Conservation (phyloP, 768 basidiomycete species). For the Amanita muscaria region DNA sequence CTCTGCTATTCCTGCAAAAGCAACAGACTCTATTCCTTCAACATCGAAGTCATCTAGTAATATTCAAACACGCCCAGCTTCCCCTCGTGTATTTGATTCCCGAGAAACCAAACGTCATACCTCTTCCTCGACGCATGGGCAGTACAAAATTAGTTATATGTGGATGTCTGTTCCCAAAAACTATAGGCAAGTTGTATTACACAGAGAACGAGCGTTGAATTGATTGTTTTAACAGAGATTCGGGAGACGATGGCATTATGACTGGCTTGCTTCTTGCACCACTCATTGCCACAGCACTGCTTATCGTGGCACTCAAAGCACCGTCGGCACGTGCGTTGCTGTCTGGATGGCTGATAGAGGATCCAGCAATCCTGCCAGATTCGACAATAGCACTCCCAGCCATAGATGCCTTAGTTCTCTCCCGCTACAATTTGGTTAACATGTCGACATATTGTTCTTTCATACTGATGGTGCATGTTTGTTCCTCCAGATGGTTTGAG, state of each 20-base stretch:
- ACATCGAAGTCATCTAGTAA: constrained; percentile 11
- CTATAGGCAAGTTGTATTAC: constrained; percentile 47
- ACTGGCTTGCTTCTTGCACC: constrained; percentile 82
- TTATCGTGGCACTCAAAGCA: constrained; percentile 35
- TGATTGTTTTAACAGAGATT: constrained; percentile 40
- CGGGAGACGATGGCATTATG: constrained; percentile 76
- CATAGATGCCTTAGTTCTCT: constrained; percentile 47
- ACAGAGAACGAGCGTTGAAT: neutral
- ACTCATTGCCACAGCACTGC: constrained; percentile 62
- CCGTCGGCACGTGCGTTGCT: constrained; percentile 33
- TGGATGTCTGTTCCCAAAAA: constrained; percentile 93
- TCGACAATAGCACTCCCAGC: constrained; percentile 33
- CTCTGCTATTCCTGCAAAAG: neutral
- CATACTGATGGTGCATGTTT: constrained; percentile 71
- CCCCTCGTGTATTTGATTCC: constrained; percentile 33
- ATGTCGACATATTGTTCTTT: constrained; percentile 74
- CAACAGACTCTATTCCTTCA: constrained; percentile 9
- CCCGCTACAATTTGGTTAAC: constrained; percentile 71
- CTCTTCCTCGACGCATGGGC: constrained; percentile 22
- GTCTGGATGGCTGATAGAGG: constrained; percentile 70
- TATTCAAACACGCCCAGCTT: constrained; percentile 23
- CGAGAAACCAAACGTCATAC: constrained; percentile 32
- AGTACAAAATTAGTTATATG: constrained; percentile 57
- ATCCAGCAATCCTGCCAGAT: constrained; percentile 47
- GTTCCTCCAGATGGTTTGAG: constrained; percentile 72